Base-by-base conservation (phyloP, 768 basidiomycete genomes). In the Guyanaporus albipodus region DNA sequence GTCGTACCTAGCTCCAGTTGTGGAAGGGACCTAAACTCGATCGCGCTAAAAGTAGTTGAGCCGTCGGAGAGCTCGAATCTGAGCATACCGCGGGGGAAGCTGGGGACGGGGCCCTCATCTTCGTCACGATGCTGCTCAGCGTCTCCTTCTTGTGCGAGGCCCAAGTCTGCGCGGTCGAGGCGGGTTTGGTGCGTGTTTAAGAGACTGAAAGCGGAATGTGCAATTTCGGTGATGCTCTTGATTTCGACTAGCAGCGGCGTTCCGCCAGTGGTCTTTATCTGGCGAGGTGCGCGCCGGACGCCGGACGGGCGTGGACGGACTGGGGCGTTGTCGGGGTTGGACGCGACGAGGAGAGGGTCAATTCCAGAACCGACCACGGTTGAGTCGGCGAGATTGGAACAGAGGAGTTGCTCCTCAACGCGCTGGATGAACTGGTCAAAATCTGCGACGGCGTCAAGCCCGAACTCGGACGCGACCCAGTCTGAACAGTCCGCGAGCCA, bases 71-170 rank as follows among this genome's bases (percentile, higher is more conserved):
- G 64, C 54, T 83, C 73, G 23, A 96, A 73, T 35, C 69, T 75
- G 46, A 96, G 72, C 82, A 90, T 91, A 24, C 82, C 78, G 42
- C 91, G 70, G 4, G 91, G 82, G 64, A 91, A 97, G 46, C 76
- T 83, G 3, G 91, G 91, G 42, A 91, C 75, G 1, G 85, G 84
- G 0, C 85, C 87, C 62, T 83, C 84, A 32, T 80, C 83, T 34
- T 78, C 70, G 27, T 73, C 69, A 50, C 71, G 67, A 12, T 70
- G 68, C 51, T 80, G 80, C 12, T 73, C 75, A 10, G 73, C 74
- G 19, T 70, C 68, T 14, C 50, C 66, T 12, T 67, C 68, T 32
- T 72, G 42, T 59, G 67, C 61, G 9, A 66, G 44, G 29, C 71
- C 73, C 24, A 75, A 61, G 44, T 77, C 78, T 15, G 70, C 83